Conservation (phyloP, 257 asterid genomes). For the Hygrophila difformis region DNA sequence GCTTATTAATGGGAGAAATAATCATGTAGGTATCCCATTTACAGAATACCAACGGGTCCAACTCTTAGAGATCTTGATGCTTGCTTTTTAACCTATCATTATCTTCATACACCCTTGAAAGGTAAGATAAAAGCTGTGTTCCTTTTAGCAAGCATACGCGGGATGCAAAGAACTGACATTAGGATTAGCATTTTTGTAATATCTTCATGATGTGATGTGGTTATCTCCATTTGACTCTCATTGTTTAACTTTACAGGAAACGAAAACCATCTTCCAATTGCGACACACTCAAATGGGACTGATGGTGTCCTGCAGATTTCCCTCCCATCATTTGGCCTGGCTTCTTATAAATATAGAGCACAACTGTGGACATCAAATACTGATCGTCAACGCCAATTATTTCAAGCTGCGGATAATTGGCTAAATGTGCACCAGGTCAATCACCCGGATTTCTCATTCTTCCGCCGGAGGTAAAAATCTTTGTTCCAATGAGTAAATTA, state of each 20-base stretch:
- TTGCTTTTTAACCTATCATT: slow-evolving; percentile 88
- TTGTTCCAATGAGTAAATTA: slow-evolving; percentile 3
- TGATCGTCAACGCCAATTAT: slow-evolving; percentile 38
- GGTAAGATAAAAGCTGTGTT: too few relatives aligned
- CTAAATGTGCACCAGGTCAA: slow-evolving; percentile 44
- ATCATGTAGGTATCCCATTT: slow-evolving; percentile 82
- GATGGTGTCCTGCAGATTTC: slow-evolving; percentile 43
- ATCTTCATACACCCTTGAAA: slow-evolving; percentile 68
- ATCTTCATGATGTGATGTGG: background rate
- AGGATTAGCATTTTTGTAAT: too few relatives aligned
- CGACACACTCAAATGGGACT: slow-evolving; percentile 37
- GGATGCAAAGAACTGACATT: too few relatives aligned
- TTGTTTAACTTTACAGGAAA: slow-evolving; percentile 33
- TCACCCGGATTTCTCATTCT: slow-evolving; percentile 89
- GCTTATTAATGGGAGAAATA: slow-evolving; percentile 11
- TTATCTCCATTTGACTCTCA: background rate
- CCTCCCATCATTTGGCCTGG: slow-evolving; percentile 77
- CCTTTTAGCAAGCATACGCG: too few relatives aligned
- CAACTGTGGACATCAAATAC: slow-evolving; percentile 65
- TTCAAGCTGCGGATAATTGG: slow-evolving; percentile 67
- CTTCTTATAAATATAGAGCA: slow-evolving; percentile 58
- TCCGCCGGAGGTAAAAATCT: slow-evolving; percentile 41
- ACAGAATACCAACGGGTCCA: slow-evolving; percentile 89
- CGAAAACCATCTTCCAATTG: slow-evolving; percentile 30
- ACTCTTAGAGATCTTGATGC: slow-evolving; percentile 86